Conservation (phyloP, 2,329 filamentous ascomycete species). For the Nakataea oryzae region DNA sequence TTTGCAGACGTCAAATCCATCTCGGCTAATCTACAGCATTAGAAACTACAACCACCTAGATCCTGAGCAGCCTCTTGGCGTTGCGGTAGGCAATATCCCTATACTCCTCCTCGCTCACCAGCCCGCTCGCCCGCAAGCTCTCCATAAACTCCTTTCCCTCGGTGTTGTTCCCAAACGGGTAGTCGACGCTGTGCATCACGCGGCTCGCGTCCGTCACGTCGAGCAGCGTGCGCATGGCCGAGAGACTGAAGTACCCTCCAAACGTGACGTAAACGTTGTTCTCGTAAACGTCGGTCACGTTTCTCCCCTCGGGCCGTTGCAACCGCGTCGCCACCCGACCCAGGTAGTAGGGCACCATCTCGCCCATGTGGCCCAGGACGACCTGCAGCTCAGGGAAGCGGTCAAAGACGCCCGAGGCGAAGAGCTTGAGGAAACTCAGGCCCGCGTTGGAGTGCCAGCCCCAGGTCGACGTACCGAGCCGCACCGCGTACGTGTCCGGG, state of each 20-base stretch:
- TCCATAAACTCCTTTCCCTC: slow-evolving; percentile 35
- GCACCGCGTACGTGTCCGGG: slow-evolving; percentile 12
- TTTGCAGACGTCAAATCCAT: no score
- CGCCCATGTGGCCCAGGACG: slow-evolving; percentile 41
- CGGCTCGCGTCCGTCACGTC: slow-evolving; percentile 34
- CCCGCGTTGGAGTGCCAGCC: slow-evolving; percentile 41
- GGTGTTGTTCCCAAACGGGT: slow-evolving; percentile 41
- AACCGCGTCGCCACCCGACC: slow-evolving; percentile 25
- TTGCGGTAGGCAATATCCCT: slow-evolving; percentile 38
- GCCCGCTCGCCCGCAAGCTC: slow-evolving; percentile 34
- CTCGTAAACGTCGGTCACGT: slow-evolving; percentile 31
- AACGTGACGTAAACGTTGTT: slow-evolving; percentile 49
- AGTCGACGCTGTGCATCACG: slow-evolving; percentile 47
- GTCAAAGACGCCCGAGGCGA: slow-evolving; percentile 43
- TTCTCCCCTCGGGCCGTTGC: slow-evolving; percentile 15
- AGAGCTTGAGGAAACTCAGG: slow-evolving; percentile 37
- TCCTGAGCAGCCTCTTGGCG: slow-evolving; percentile 32
- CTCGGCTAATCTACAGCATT: no score
- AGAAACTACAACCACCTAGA: no score
- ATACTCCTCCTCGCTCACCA: slow-evolving; percentile 37
- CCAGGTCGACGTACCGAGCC: slow-evolving; percentile 29
- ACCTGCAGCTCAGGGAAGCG: slow-evolving; percentile 41
- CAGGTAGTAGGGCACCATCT: slow-evolving; percentile 43
- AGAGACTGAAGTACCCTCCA: slow-evolving; percentile 39
- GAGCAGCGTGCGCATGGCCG: slow-evolving; percentile 31